phyloP scores from a whole-genome alignment of 306 rosid species.

The Sphenostylis stenocarpa region DNA sequence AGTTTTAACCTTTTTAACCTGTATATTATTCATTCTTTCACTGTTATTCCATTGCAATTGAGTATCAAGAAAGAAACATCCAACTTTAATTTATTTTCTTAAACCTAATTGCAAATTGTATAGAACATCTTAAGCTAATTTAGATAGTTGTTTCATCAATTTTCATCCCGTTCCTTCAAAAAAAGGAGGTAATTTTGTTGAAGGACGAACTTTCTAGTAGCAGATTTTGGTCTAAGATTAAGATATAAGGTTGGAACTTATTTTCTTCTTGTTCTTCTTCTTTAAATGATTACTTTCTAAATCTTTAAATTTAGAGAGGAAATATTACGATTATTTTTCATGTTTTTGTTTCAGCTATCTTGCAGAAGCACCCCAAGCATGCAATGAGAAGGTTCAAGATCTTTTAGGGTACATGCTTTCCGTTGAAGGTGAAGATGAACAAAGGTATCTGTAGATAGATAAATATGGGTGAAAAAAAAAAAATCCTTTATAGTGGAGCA shows the following conservation, averaged over 20 bases:
- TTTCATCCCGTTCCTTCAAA: background rate
- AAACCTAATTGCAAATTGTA: background rate
- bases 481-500: background rate
- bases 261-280: no score
- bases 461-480: conserved; percentile 16
- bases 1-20: background rate
- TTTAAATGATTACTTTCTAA: background rate
- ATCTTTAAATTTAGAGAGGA: background rate
- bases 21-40: conserved; percentile 2
- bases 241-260: no score
- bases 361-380: conserved; percentile 87
- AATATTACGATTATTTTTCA: background rate
- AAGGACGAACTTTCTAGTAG: conserved; percentile 3
- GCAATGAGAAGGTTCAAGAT: conserved; percentile 71
- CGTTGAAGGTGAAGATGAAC: conserved; percentile 85
- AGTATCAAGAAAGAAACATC: background rate
- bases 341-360: conserved; percentile 79
- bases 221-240: background rate
- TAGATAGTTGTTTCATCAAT: conserved; percentile 1
- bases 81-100: conserved; percentile 3
- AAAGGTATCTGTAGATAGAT: conserved; percentile 54
- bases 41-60: background rate
- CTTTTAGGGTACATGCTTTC: conserved; percentile 78
- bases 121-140: background rate
- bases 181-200: background rate